Percentiles rank a stretch among this genome's conserved stretches.
These are phyloP conservation scores for Euphorbia corollata DNA, from an alignment of 441 rosid species.

Conservation along the genomic window DNA sequence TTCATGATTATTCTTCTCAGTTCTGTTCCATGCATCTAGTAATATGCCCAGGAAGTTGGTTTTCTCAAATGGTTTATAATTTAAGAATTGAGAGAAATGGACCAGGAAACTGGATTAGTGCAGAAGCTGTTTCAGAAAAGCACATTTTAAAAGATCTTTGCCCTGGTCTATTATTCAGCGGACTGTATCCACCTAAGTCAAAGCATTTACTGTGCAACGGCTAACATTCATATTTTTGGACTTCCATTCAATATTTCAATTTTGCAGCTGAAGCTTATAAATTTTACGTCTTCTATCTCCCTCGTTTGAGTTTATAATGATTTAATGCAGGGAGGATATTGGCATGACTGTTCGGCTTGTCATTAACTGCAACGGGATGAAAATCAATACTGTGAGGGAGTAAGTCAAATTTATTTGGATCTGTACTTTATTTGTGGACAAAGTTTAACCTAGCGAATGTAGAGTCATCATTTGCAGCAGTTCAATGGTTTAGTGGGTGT, in stretches of 20 bases:
- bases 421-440: not conserved
- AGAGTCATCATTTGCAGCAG: not conserved
- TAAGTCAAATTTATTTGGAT: conserved; percentile 33
- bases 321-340: conserved; percentile 64
- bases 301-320: conserved; percentile 15
- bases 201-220: not conserved
- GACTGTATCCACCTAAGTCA: not conserved
- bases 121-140: not conserved
- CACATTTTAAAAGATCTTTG: not conserved
- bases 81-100: not conserved
- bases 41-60: not conserved
- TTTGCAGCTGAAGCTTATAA: not conserved
- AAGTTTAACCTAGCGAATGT: not conserved
- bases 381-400: conserved; percentile 78
- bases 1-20: not conserved
- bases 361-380: conserved; percentile 79
- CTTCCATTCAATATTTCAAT: conserved; percentile 6
- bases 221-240: conserved; percentile 1
- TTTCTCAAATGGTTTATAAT: not conserved
- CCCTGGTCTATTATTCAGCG: not conserved
- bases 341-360: conserved; percentile 85
- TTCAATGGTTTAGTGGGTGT: not conserved
- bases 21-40: not conserved
- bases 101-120: not conserved
- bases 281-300: conserved; percentile 8